Evolutionary conservation across 176 grass and related monocot genomes (phyloP), one percentile per base, ranked within the genome.

Genomic region (Microstegium vimineum): DNA sequence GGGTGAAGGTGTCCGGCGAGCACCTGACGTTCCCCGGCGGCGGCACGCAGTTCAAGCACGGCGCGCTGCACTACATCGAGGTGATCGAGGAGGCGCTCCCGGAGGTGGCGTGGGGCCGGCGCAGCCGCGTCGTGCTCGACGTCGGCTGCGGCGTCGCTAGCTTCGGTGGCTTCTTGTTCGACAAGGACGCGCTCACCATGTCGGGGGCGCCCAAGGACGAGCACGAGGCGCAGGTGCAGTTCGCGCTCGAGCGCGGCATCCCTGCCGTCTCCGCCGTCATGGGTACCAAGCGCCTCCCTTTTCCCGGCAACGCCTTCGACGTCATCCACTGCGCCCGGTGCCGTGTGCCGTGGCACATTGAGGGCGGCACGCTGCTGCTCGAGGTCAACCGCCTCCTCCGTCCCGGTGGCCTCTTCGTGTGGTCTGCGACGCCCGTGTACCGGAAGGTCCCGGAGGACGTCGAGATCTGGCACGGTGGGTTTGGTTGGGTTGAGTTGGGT

Each of bases 151-250:
- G 95, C 76, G 92, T 98, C 3, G 95, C 95, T 18, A 94, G 92
- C 77, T 98, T 94, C 28, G 95, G 95, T 73, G 95, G 95, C 11
- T 94, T 56, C 84, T 61, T 94, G 13, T 94, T 98, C 47, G 90
- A 98, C 30, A 74, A 64, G 67, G 92, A 86, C 84, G 86, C 71
- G 71, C 84, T 98, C 22, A 91, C 92, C 56, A 94, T 98, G 92
- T 98, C 95, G 17, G 84, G 94, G 73, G 95, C 95, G 43, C 95
- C 95, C 46, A 98, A 94, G 40, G 95, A 94, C 76, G 95, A 98
- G 92, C 92, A 98, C 82, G 95, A 93, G 86, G 95, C 95, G 71
- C 95, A 98, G 82, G 92, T 95, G 37, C 92, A 98, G 76, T 91
- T 95, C 77, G 95, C 90, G 76, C 89, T 98, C 38, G 90, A 98